These are phyloP conservation scores for Neoboletus magnificus DNA, from an alignment of 768 basidiomycete genomes.

Conservation along the genomic window DNA sequence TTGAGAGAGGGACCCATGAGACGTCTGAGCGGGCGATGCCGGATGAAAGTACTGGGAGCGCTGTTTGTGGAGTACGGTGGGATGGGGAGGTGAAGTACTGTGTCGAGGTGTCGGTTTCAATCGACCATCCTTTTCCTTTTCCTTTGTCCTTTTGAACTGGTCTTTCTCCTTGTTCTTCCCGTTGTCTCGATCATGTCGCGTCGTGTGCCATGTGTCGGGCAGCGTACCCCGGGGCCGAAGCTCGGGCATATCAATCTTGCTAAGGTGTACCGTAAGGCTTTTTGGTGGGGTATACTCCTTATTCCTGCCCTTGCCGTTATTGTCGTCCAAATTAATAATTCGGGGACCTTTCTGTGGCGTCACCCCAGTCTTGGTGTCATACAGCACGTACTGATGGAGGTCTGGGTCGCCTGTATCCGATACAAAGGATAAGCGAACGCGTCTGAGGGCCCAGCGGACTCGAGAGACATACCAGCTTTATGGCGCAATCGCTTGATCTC, in stretches of 20 bases:
- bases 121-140: slow-evolving; percentile 3
- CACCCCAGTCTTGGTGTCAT: slow-evolving; percentile 45
- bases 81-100: slow-evolving; percentile 12
- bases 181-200: neutral
- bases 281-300: slow-evolving; percentile 63
- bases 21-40: slow-evolving; percentile 34
- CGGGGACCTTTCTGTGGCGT: slow-evolving; percentile 51
- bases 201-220: neutral
- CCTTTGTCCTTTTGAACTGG: slow-evolving; percentile 27
- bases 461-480: slow-evolving; percentile 54
- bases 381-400: slow-evolving; percentile 72
- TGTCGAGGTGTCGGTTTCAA: neutral
- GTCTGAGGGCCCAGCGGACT: neutral
- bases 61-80: slow-evolving; percentile 7
- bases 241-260: slow-evolving; percentile 87
- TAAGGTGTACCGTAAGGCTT: slow-evolving; percentile 68
- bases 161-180: slow-evolving; percentile 14
- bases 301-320: slow-evolving; percentile 39
- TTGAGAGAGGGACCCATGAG: slow-evolving; percentile 6
- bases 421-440: slow-evolving; percentile 27
- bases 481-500: slow-evolving; percentile 74
- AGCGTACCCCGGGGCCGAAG: slow-evolving; percentile 35
- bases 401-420: slow-evolving; percentile 51
- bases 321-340: slow-evolving; percentile 62
- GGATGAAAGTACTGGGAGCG: slow-evolving; percentile 19